Percentiles rank a stretch among this genome's conserved stretches.
phyloP scores from a whole-genome alignment of 1,284 basidiomycete species.

The Phellopilus nigrolimitatus region DNA sequence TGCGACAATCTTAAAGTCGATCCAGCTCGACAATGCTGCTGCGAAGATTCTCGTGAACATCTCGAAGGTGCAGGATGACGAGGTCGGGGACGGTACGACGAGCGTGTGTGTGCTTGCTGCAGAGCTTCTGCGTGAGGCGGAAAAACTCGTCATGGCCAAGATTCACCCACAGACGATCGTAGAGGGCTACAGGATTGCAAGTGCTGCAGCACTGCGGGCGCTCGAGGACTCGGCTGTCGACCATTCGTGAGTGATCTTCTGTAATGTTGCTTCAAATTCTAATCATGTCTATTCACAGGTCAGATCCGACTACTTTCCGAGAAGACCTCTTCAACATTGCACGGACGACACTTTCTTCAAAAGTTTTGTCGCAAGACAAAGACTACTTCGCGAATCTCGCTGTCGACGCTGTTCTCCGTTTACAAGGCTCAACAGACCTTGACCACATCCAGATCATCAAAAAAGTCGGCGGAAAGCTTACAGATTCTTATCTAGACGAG shows the following conservation, averaged over 20 bases:
- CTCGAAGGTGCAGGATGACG: conserved; percentile 99
- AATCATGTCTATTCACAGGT: conserved; percentile 36
- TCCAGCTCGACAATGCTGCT: conserved; percentile 97
- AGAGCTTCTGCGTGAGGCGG: conserved; percentile 91
- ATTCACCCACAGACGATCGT: conserved; percentile 99
- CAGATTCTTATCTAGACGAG: conserved; percentile 97
- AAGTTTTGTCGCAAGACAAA: conserved; percentile 97
- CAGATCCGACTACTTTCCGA: conserved; percentile 74
- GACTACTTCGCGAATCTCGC: conserved; percentile 98
- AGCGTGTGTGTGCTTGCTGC: conserved; percentile 91
- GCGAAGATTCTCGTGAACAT: conserved; percentile 99
- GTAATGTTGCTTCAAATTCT: neutral
- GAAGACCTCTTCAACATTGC: conserved; percentile 96
- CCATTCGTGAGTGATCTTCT: conserved; percentile 58
- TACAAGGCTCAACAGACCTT: conserved; percentile 95
- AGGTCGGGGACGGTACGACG: conserved; percentile 97
- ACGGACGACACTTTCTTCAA: conserved; percentile 92
- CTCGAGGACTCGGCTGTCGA: conserved; percentile 81
- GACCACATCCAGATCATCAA: conserved; percentile 99
- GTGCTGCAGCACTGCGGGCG: conserved; percentile 79
- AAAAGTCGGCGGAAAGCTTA: conserved; percentile 97
- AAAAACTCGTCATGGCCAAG: conserved; percentile 88
- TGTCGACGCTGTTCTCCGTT: conserved; percentile 91
- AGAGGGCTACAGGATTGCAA: conserved; percentile 96
- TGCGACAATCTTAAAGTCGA: conserved; percentile 96